phyloP scores from a whole-genome alignment of 2,329 filamentous ascomycete species.

The Alternaria sp. region DNA sequence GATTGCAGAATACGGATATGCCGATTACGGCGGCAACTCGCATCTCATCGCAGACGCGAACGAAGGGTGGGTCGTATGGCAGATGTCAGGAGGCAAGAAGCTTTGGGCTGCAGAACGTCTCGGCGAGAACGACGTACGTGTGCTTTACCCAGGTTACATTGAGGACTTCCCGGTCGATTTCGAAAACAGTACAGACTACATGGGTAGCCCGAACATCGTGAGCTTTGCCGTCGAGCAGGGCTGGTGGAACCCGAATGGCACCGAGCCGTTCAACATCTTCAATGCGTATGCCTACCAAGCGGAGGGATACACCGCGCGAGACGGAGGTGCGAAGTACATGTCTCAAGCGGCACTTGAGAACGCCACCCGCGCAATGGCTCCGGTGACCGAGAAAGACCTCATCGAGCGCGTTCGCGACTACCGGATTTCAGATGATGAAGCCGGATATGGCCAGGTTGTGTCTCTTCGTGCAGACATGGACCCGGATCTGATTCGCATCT shows the following conservation, averaged over 20 bases:
- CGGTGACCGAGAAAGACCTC: conserved; percentile 59
- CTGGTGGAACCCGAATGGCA: conserved; percentile 42
- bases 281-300: conserved; percentile 42
- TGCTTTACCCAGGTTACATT: conserved; percentile 47
- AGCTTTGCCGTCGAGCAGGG: conserved; percentile 45
- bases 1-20: conserved; percentile 51
- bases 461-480: conserved; percentile 34
- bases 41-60: conserved; percentile 52
- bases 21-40: conserved; percentile 53
- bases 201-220: conserved; percentile 44
- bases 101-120: conserved; percentile 48
- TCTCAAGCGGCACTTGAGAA: conserved; percentile 46
- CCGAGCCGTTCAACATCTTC: conserved; percentile 47
- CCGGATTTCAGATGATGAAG: conserved; percentile 46
- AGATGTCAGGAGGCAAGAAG: conserved; percentile 43
- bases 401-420: conserved; percentile 50
- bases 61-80: conserved; percentile 47
- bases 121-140: conserved; percentile 38
- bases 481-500: conserved; percentile 43
- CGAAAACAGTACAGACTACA: conserved; percentile 37
- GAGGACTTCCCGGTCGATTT: conserved; percentile 46
- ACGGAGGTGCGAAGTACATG: conserved; percentile 49
- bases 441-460: conserved; percentile 47
- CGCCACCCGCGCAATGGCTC: conserved; percentile 51
- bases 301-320: conserved; percentile 36